Conservation (phyloP, 805 yeast genomes). For the Wilhelminamyces savonicus region DNA sequence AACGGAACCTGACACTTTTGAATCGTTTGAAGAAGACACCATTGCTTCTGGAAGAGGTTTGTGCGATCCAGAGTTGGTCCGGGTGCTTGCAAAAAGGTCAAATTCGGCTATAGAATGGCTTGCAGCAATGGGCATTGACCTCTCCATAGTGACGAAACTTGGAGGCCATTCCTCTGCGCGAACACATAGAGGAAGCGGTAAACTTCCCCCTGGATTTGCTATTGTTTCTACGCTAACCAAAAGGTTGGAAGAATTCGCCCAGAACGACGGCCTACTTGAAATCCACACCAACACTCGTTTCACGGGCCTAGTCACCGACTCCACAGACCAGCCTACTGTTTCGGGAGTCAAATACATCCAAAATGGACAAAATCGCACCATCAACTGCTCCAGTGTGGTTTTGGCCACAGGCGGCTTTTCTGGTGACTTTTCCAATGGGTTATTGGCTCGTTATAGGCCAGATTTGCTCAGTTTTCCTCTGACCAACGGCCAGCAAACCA, state of each 20-base stretch:
- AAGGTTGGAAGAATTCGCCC: constrained; percentile 24
- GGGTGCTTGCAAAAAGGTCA: constrained; percentile 18
- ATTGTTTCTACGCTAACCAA: constrained; percentile 42
- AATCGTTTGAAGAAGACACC: constrained; percentile 23
- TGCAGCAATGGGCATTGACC: constrained; percentile 18
- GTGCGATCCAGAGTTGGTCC: constrained; percentile 18
- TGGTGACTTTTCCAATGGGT: constrained; percentile 27
- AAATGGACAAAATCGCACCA: constrained; percentile 12
- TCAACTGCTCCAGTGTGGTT: constrained; percentile 25
- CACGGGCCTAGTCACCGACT: too few relatives aligned
- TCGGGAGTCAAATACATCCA: constrained; percentile 35
- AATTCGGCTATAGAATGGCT: constrained; percentile 30
- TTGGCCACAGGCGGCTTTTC: constrained; percentile 59
- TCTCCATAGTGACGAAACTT: constrained; percentile 24
- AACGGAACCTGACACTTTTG: constrained; percentile 21
- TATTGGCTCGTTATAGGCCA: constrained; percentile 39
- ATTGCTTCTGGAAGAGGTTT: constrained; percentile 26
- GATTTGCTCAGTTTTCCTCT: constrained; percentile 43
- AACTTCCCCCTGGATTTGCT: constrained; percentile 55
- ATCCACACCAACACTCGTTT: constrained; percentile 19
- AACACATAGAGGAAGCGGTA: constrained; percentile 35
- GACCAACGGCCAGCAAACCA: constrained; percentile 50
- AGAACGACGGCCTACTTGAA: constrained; percentile 8
- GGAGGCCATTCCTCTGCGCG: constrained; percentile 38
- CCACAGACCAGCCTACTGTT: constrained; percentile 25